A percentile compares a stretch with the other conserved stretches of the same genome.
Conservation (phyloP, 768 basidiomycete species). For the Lanmaoa rubissima region DNA sequence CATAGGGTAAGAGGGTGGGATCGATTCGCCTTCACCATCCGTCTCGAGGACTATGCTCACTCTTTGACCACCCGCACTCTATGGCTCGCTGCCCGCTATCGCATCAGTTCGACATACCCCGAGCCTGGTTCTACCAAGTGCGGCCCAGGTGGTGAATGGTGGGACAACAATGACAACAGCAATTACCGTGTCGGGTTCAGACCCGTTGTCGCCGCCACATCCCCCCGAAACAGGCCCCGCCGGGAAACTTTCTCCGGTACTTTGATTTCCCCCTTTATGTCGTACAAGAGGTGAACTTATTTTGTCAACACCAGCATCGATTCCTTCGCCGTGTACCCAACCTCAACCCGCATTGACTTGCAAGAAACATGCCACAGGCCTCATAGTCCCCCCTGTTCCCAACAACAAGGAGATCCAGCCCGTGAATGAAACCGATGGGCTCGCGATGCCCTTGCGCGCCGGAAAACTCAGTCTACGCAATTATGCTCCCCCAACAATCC, state of each 20-base stretch:
- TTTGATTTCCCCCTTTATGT: neutral
- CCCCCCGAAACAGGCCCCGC: conserved; percentile 6
- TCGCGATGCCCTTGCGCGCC: neutral
- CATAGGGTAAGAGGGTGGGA: conserved; percentile 43
- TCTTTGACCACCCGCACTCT: conserved; percentile 51
- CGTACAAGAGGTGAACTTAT: neutral
- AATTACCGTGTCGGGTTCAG: conserved; percentile 81
- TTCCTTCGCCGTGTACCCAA: neutral
- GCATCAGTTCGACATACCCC: conserved; percentile 23
- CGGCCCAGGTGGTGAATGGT: conserved; percentile 70
- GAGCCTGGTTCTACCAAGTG: conserved; percentile 20
- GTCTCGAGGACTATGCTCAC: conserved; percentile 67
- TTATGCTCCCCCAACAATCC: conserved; percentile 31
- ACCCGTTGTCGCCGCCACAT: neutral
- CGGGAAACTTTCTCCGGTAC: conserved; percentile 25
- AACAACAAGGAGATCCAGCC: neutral
- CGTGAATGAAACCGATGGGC: neutral
- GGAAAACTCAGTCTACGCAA: conserved; percentile 33
- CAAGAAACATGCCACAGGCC: conserved; percentile 14
- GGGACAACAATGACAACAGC: conserved; percentile 83
- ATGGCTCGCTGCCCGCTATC: conserved; percentile 61
- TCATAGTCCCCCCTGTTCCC: conserved; percentile 3
- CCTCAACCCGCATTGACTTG: neutral
- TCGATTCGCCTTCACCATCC: conserved; percentile 58
- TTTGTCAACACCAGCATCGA: conserved; percentile 5